phyloP scores from a whole-genome alignment of 768 basidiomycete genomes.

The Serendipita vermifera region DNA sequence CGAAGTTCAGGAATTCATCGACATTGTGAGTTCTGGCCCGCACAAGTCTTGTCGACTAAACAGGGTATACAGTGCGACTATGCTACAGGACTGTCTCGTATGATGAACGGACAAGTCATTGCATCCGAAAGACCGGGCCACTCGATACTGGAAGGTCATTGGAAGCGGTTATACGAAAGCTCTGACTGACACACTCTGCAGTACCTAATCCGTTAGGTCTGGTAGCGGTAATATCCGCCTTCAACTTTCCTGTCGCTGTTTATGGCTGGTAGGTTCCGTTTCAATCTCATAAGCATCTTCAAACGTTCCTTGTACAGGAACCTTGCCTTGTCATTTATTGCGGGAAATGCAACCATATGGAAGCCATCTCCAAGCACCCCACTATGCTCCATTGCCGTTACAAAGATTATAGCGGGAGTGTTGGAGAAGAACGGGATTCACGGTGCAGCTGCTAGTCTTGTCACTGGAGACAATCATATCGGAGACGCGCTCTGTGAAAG shows the following conservation, averaged over 20 bases:
- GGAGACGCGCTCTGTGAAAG: slow-evolving; percentile 71
- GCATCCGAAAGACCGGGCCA: slow-evolving; percentile 85
- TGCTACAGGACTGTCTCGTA: slow-evolving; percentile 81
- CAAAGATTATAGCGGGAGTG: slow-evolving; percentile 67
- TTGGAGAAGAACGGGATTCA: slow-evolving; percentile 73
- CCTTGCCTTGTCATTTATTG: slow-evolving; percentile 70
- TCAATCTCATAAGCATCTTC: too few species aligned
- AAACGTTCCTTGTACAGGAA: slow-evolving; percentile 45
- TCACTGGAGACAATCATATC: slow-evolving; percentile 69
- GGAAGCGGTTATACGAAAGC: too few species aligned
- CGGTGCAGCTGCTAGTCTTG: slow-evolving; percentile 69
- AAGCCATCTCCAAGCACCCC: slow-evolving; percentile 88
- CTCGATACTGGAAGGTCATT: slow-evolving; percentile 71
- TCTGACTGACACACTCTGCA: slow-evolving; percentile 24
- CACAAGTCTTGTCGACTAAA: too few species aligned
- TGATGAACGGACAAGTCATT: slow-evolving; percentile 85
- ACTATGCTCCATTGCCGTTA: slow-evolving; percentile 81
- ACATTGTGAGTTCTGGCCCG: slow-evolving; percentile 73
- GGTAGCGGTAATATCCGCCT: slow-evolving; percentile 69
- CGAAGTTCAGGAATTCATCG: slow-evolving; percentile 90
- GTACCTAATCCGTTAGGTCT: slow-evolving; percentile 83
- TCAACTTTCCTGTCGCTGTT: slow-evolving; percentile 93
- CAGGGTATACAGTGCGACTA: slow-evolving; percentile 97
- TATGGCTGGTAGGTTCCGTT: slow-evolving; percentile 58
- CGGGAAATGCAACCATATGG: slow-evolving; percentile 91